These are phyloP conservation scores for Phaeosphaeria sp. DNA, from an alignment of 2,329 filamentous ascomycete genomes.

Conservation along the genomic window DNA sequence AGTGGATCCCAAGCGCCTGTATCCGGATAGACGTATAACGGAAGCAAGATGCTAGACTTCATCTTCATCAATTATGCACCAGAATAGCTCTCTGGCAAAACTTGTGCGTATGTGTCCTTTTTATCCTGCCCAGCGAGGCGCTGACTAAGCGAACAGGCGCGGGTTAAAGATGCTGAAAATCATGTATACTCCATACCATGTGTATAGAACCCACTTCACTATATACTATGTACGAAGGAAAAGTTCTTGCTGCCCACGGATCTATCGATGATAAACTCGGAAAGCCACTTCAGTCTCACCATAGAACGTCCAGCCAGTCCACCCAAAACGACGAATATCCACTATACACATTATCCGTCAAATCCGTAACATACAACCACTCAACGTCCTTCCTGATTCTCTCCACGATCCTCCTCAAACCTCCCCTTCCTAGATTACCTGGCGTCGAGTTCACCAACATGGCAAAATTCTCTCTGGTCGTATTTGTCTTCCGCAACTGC, in stretches of 20 bases:
- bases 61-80: not conserved
- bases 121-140: not conserved
- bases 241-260: not conserved
- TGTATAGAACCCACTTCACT: not conserved
- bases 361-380: slow-evolving; percentile 32
- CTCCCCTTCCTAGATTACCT: slow-evolving; percentile 10
- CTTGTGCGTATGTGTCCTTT: slow-evolving; percentile 2
- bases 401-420: slow-evolving; percentile 29
- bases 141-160: slow-evolving; percentile 1
- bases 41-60: slow-evolving; percentile 51
- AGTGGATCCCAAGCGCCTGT: slow-evolving; percentile 57
- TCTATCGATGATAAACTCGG: not conserved
- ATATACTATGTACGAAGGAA: not conserved
- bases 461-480: slow-evolving; percentile 21
- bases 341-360: slow-evolving; percentile 21
- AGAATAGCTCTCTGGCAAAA: not conserved
- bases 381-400: slow-evolving; percentile 22
- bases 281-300: slow-evolving; percentile 2
- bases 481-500: slow-evolving; percentile 7
- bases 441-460: slow-evolving; percentile 28
- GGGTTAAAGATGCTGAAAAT: not conserved
- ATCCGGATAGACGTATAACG: slow-evolving; percentile 59
- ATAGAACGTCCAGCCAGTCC: slow-evolving; percentile 26
- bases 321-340: slow-evolving; percentile 25
- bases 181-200: not conserved